phyloP scores from a whole-genome alignment of 2,329 filamentous ascomycete genomes.

The Hymenoscyphus scutula region DNA sequence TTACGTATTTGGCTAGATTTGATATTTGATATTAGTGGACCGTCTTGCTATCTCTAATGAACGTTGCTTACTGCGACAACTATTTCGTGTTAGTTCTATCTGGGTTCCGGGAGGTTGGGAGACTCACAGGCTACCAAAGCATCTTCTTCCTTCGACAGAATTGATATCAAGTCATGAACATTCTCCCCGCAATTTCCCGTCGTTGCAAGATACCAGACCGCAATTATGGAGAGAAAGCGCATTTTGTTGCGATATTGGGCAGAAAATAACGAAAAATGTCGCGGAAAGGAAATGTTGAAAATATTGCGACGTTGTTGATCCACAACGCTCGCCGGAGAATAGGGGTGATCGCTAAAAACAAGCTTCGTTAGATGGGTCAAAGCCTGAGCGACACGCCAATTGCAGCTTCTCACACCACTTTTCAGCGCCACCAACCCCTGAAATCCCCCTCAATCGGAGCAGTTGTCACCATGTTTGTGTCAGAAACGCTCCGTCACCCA shows the following conservation, averaged over 20 bases:
- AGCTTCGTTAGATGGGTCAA: background rate
- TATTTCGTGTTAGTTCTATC: constrained; percentile 5
- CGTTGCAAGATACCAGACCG: constrained; percentile 6
- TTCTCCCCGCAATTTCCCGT: constrained; percentile 20
- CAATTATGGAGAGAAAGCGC: background rate
- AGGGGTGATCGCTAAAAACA: background rate
- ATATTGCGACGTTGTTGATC: background rate
- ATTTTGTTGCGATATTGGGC: background rate
- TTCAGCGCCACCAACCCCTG: background rate
- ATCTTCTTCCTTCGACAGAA: constrained; percentile 8
- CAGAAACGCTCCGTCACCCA: background rate
- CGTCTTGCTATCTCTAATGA: background rate
- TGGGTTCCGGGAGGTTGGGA: background rate
- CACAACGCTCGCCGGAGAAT: background rate
- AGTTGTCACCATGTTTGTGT: background rate
- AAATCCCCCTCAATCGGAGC: background rate
- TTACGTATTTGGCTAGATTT: constrained; percentile 23
- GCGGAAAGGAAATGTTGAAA: background rate
- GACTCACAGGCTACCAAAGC: constrained; percentile 26
- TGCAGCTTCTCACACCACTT: background rate
- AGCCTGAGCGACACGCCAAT: background rate
- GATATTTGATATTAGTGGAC: background rate
- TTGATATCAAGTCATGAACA: constrained; percentile 13
- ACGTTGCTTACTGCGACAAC: constrained; percentile 20
- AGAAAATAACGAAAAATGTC: background rate